Conservation (phyloP, 2,329 filamentous ascomycete genomes). For the Colletotrichum sp. region DNA sequence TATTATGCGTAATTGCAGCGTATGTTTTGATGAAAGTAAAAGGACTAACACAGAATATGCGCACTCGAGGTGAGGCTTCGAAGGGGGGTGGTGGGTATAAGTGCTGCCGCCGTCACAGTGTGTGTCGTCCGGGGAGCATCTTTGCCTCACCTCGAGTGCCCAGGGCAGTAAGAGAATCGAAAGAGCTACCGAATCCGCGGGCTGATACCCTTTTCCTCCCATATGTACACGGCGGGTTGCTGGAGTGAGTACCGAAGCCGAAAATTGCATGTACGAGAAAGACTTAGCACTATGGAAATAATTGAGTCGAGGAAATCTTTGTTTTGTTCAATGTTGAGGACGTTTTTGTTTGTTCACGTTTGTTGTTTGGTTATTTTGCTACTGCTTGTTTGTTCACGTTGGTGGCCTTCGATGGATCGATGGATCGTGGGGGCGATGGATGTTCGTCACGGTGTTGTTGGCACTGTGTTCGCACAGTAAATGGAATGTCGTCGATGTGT, state of each 20-base stretch:
- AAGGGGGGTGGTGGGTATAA: not conserved
- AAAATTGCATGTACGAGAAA: not conserved
- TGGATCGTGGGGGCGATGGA: not conserved
- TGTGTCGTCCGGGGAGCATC: not conserved
- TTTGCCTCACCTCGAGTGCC: not conserved
- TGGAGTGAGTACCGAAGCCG: not conserved
- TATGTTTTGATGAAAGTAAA: not conserved
- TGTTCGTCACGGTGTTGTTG: not conserved
- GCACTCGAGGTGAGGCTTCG: not conserved
- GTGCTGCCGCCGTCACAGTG: not conserved
- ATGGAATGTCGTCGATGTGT: not conserved
- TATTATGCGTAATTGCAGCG: not conserved
- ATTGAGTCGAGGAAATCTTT: not conserved
- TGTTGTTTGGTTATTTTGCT: not conserved
- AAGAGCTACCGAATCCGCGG: not conserved
- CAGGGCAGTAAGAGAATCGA: not conserved
- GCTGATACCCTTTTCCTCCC: not conserved
- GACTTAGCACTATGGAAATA: not conserved
- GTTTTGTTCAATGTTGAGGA: not conserved
- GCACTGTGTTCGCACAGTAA: not conserved
- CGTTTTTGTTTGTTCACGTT: not conserved
- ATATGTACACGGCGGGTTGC: not conserved
- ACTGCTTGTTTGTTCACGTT: not conserved
- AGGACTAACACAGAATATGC: not conserved
- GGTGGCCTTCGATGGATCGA: not conserved